phyloP scores from a whole-genome alignment of 2,329 filamentous ascomycete species.

The Aspergillus pseudoglaucus region DNA sequence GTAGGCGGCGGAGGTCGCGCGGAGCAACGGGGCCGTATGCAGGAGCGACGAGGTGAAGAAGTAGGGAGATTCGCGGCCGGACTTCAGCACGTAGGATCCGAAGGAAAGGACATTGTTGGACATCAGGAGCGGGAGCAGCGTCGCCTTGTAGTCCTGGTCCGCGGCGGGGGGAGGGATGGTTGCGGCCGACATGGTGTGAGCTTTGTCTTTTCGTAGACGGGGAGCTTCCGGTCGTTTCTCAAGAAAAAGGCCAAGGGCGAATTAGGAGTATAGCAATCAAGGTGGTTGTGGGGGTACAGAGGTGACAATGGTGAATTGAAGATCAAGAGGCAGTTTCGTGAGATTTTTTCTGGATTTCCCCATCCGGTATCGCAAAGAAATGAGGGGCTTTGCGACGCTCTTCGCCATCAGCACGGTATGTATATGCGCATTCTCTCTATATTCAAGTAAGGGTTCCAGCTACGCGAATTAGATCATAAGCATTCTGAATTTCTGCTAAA shows the following conservation, averaged over 20 bases:
- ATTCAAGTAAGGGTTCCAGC: too few relatives aligned
- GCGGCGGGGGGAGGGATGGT: conserved; percentile 17
- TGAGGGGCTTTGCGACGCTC: not conserved
- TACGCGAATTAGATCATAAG: too few relatives aligned
- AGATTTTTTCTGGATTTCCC: not conserved
- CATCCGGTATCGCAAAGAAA: not conserved
- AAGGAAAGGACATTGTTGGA: conserved; percentile 38
- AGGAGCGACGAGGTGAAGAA: conserved; percentile 97
- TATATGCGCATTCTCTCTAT: too few relatives aligned
- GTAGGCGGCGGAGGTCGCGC: conserved; percentile 73
- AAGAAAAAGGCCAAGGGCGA: not conserved
- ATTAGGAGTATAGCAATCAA: not conserved
- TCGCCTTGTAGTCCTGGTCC: conserved; percentile 32
- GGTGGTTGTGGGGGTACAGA: conserved; percentile 1
- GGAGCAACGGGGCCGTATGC: conserved; percentile 71
- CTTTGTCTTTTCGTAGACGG: not conserved
- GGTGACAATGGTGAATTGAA: conserved; percentile 13
- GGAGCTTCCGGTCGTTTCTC: not conserved
- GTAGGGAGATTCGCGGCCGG: conserved; percentile 82
- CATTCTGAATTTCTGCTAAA: too few relatives aligned
- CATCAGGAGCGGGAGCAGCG: conserved; percentile 32
- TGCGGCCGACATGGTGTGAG: conserved; percentile 18
- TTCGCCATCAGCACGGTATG: not conserved
- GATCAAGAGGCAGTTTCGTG: conserved; percentile 4
- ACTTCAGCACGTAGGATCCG: conserved; percentile 68